Evolutionary conservation across 2,329 filamentous ascomycete genomes (phyloP), one percentile per base, ranked within the genome.

Genomic region (Fonsecaea monophora): DNA sequence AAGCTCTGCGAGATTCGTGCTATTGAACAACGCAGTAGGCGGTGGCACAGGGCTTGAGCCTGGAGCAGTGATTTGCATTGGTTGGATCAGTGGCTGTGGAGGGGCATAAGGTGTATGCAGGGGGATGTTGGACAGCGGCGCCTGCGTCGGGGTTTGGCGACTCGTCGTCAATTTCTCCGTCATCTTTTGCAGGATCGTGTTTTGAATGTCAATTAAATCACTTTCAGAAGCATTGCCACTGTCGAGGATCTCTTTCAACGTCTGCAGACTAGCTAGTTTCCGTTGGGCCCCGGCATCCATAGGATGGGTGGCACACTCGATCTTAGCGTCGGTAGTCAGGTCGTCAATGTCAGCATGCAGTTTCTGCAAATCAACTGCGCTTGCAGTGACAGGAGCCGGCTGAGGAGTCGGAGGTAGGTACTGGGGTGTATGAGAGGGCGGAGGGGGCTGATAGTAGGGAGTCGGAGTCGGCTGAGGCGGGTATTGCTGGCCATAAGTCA

Each of bases 331-430:
- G 3, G 69, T 71, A 1, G 70, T 73, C 3, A 74, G 68, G 53
- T 74, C 68, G 53, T 74, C 72, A 42, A 74, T 88, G 81, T 97
- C 93, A 82, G 86, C 87, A 80, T 92, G 92, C 78, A 98, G 84
- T 75, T 88, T 86, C 75, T 91, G 89, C 82, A 91, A 82, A 81
- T 87, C 79, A 60, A 81, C 75, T 48, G 65, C 56, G 78, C 78
- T 61, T 79, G 77, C 35, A 76, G 73, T 37, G 73, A 72, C 57
- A 48, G 74, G 70, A 56, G 66, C 62, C 57, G 73, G 72, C 53
- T 77, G 74, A 40, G 76, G 73, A 38, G 75, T 72, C 45, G 75
- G 75, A 54, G 77, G 65, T 53, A 74, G 68, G 58, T 72, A 71
- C 15, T 75, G 74, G 2, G 75, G 71, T 50, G 74, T 73, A 34